These are phyloP conservation scores for Capsicum chinense DNA, from an alignment of 257 asterid genomes.

Conservation along the genomic window DNA sequence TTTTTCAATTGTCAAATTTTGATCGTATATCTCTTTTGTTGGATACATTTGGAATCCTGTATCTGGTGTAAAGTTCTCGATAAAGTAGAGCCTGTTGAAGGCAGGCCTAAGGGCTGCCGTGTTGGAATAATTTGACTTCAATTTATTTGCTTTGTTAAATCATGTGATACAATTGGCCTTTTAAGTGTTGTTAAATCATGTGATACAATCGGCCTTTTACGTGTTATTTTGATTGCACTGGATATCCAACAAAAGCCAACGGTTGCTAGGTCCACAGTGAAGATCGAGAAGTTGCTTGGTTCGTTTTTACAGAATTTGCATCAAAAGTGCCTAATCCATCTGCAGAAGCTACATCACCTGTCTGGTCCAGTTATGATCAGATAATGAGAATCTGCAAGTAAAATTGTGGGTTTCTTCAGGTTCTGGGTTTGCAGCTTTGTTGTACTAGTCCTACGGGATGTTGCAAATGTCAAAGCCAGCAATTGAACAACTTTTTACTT, in stretches of 20 bases:
- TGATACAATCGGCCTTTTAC: background rate
- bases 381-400: constrained; percentile 22
- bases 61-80: constrained; percentile 16
- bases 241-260: background rate
- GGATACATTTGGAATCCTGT: constrained; percentile 8
- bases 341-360: constrained; percentile 5
- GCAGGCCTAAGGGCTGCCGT: background rate
- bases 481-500: background rate
- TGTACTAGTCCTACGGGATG: background rate
- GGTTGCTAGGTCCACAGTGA: background rate
- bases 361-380: background rate
- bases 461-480: background rate
- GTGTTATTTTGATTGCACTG: background rate
- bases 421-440: background rate
- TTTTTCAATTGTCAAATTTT: constrained; percentile 14
- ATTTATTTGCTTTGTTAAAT: background rate
- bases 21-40: background rate
- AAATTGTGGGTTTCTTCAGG: background rate
- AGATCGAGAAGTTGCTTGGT: background rate
- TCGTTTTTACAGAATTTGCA: background rate
- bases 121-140: background rate
- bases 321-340: constrained; percentile 12
- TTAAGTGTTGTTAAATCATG: background rate
- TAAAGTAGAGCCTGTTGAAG: background rate
- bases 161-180: background rate